These are phyloP conservation scores for Macrophomina phaseolina DNA, from an alignment of 2,329 filamentous ascomycete species.

Conservation along the genomic window DNA sequence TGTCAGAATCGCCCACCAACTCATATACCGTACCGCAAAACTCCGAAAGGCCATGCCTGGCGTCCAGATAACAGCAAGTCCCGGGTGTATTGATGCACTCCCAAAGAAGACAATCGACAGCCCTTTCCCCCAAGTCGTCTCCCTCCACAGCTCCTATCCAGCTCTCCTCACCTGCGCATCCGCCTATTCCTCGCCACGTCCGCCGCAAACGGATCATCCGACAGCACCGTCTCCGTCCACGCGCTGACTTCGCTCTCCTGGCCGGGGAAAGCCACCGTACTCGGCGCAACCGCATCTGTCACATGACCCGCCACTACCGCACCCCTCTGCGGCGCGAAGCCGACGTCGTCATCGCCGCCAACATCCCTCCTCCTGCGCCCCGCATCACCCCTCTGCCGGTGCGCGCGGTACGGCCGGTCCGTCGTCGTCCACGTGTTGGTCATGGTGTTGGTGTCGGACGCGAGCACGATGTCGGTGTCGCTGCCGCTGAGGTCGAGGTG, in stretches of 20 bases:
- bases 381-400: background rate
- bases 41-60: too few species aligned
- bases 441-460: constrained; percentile 20
- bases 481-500: background rate
- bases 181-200: constrained; percentile 16
- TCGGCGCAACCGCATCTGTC: background rate
- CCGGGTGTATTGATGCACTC: too few species aligned
- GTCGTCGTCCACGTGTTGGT: background rate
- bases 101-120: too few species aligned
- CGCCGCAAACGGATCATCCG: constrained; percentile 4
- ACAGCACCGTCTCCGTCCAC: constrained; percentile 5
- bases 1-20: too few species aligned
- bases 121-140: too few species aligned
- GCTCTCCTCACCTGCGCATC: background rate
- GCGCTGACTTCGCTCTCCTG: constrained; percentile 1
- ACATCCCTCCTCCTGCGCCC: too few species aligned
- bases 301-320: background rate
- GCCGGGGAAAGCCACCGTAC: constrained; percentile 14
- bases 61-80: too few species aligned
- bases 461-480: constrained; percentile 17
- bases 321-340: background rate
- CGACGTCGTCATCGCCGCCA: background rate
- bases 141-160: too few species aligned
- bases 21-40: too few species aligned
- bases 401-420: background rate